These are phyloP conservation scores for Vicia faba DNA, from an alignment of 306 rosid species.

Conservation along the genomic window DNA sequence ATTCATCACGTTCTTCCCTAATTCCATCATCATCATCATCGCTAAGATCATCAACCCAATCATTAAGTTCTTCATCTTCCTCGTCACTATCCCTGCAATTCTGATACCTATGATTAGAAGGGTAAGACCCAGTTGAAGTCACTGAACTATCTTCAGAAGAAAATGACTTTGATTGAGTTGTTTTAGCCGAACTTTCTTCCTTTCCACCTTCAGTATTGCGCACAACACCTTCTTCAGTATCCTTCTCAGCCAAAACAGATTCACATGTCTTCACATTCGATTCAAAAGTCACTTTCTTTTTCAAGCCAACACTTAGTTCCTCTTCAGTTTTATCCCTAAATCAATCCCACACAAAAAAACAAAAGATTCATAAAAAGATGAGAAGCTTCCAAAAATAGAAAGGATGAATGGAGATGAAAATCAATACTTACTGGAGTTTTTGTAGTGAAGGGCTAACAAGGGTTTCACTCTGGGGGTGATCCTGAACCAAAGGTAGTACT, in stretches of 20 bases:
- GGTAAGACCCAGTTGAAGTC: conserved; percentile 58
- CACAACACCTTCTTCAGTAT: conserved; percentile 51
- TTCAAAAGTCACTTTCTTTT: conserved; percentile 84
- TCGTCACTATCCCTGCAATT: conserved; percentile 80
- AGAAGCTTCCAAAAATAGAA: conserved; percentile 22
- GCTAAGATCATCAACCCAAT: conserved; percentile 58
- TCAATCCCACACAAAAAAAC: neutral
- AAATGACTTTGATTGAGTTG: conserved; percentile 52
- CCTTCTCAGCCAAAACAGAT: conserved; percentile 42
- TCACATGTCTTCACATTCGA: conserved; percentile 76
- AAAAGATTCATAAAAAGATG: neutral
- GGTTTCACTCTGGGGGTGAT: conserved; percentile 36
- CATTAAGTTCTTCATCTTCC: conserved; percentile 57
- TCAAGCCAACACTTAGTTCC: conserved; percentile 47
- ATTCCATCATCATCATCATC: conserved; percentile 46
- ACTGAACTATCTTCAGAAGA: conserved; percentile 61
- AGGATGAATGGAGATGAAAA: conserved; percentile 3
- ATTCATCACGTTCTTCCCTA: conserved; percentile 37
- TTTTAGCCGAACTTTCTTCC: conserved; percentile 40
- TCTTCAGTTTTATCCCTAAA: conserved; percentile 61
- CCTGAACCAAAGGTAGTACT: conserved; percentile 33
- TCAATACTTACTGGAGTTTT: conserved; percentile 53
- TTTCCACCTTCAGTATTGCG: conserved; percentile 21
- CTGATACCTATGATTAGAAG: conserved; percentile 67
- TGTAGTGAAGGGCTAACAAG: conserved; percentile 30